Base-by-base conservation (phyloP, 2,329 filamentous ascomycete genomes). In the Talaromyces rugulosus region DNA sequence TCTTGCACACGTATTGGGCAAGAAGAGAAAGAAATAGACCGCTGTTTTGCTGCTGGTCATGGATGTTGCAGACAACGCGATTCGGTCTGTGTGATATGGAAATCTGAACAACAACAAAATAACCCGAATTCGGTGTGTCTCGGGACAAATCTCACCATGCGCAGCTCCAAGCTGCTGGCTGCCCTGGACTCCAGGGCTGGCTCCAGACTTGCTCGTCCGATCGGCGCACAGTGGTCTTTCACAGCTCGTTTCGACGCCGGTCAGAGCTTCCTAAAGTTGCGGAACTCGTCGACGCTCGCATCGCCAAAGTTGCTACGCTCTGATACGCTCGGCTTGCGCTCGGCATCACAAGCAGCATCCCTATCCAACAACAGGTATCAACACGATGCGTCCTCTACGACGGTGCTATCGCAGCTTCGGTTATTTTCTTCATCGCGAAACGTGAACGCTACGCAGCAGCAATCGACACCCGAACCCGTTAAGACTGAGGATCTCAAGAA, bases 141-240 rank as follows among this genome's bases (percentile, higher is more conserved):
- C 66, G 61, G 44, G 68, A 67, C 63, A 65, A 58, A 62, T 63
- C 56, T 57, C 64, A 60, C 65, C 65, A 78, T 79, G 76, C 75
- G 77, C 75, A 73, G 74, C 71, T 71, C 76, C 62, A 71, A 72
- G 69, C 69, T 76, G 64, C 73, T 76, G 62, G 71, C 70, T 47
- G 70, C 74, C 66, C 71, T 74, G 67, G 65, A 70, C 63, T 54
- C 54, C 54, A 56, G 58, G 53, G 54, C 58, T 44, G 62, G 56
- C 33, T 40, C 47, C 23, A 50, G 54, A 11, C 54, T 55, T 30
- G 54, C 51, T 18, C 52, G 40, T 36, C 54, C 61, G 42, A 56
- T 56, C 12, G 51, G 53, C 9, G 42, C 52, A 23, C 56, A 36
- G 31, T 59, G 36, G 23, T 44, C 54, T 18, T 23, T 52, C 31